phyloP scores from a whole-genome alignment of 2,329 filamentous ascomycete genomes.

The Colletotrichum agaves region DNA sequence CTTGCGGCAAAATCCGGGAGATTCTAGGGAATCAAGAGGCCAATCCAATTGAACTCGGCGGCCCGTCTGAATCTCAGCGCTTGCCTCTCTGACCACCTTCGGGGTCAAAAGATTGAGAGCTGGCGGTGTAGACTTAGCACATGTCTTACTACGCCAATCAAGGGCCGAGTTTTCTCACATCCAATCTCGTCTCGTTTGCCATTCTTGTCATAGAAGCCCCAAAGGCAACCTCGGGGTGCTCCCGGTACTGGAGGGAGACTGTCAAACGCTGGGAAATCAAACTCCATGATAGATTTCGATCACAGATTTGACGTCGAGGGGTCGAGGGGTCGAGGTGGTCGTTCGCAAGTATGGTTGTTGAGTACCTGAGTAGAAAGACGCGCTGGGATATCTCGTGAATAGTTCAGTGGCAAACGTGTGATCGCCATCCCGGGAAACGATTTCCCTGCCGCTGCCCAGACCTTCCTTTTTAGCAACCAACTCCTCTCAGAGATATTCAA shows the following conservation, averaged over 20 bases:
- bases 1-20: not conserved
- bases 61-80: not conserved
- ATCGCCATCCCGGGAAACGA: too few species aligned
- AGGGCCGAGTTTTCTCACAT: not conserved
- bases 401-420: too few species aligned
- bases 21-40: not conserved
- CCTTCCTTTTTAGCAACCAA: too few species aligned
- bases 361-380: too few species aligned
- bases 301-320: too few species aligned
- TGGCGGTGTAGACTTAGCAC: not conserved
- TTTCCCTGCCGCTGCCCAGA: too few species aligned
- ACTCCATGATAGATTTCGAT: not conserved
- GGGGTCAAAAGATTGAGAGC: not conserved
- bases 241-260: not conserved
- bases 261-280: not conserved
- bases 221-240: not conserved
- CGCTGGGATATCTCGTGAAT: too few species aligned
- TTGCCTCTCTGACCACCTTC: not conserved
- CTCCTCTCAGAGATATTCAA: too few species aligned
- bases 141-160: not conserved
- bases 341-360: too few species aligned
- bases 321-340: too few species aligned
- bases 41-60: not conserved
- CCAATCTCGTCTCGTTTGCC: not conserved
- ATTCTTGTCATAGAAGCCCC: constrained; percentile 1